Percentiles rank a stretch among this genome's conserved stretches.
These are phyloP conservation scores for Beauveria sp. DNA, from an alignment of 2,329 filamentous ascomycete genomes.

Conservation along the genomic window DNA sequence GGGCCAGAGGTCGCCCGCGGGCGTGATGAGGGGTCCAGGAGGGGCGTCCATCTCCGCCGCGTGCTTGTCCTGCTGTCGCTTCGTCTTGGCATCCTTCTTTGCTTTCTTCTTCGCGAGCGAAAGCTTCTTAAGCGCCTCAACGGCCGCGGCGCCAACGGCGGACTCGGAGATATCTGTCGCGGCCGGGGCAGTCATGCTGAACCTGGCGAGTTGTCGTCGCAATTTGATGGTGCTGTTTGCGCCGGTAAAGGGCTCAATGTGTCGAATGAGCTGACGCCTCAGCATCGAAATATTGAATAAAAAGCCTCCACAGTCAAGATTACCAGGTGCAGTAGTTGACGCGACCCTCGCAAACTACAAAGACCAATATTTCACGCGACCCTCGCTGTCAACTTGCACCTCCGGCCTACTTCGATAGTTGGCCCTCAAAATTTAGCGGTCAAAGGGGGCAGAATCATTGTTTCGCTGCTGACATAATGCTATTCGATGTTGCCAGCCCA, in stretches of 20 bases:
- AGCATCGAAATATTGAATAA: background rate
- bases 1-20: constrained; percentile 37
- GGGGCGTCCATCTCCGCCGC: background rate
- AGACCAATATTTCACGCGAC: background rate
- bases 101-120: background rate
- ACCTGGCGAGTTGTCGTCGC: background rate
- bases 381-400: background rate
- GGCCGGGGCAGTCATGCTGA: constrained; percentile 5
- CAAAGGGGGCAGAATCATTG: background rate
- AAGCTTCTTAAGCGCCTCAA: constrained; percentile 4
- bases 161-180: constrained; percentile 1
- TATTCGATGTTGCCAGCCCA: background rate
- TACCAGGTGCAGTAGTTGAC: too few species aligned
- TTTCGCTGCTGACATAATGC: constrained; percentile 3
- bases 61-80: constrained; percentile 12
- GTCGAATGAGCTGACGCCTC: background rate
- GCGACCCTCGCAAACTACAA: too few species aligned
- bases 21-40: constrained; percentile 22
- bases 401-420: background rate
- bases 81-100: constrained; percentile 6
- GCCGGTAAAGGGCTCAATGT: background rate
- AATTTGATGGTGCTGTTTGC: background rate
- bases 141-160: background rate
- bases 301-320: too few species aligned
- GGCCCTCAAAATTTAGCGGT: constrained; percentile 7